These are phyloP conservation scores for Escovopsis weberi DNA, from an alignment of 2,329 filamentous ascomycete genomes.

Conservation along the genomic window DNA sequence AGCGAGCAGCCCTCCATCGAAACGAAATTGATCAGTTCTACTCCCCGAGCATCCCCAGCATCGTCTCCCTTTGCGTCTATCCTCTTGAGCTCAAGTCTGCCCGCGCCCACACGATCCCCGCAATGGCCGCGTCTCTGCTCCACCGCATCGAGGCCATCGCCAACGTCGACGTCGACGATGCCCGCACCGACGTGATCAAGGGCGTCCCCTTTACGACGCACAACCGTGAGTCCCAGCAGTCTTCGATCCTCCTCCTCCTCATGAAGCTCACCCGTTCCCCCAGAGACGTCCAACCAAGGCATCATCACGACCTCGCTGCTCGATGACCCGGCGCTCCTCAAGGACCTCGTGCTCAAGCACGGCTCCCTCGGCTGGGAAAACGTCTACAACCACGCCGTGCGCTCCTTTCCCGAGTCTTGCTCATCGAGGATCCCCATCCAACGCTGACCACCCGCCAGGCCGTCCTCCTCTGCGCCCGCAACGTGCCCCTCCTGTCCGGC, in stretches of 20 bases:
- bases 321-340: constrained; percentile 4
- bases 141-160: constrained; percentile 7
- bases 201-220: constrained; percentile 9
- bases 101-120: neutral
- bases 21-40: neutral
- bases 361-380: constrained; percentile 9
- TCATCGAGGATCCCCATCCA: neutral
- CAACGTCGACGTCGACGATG: constrained; percentile 10
- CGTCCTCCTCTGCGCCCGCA: constrained; percentile 9
- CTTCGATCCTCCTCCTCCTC: neutral
- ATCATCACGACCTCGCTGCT: constrained; percentile 8
- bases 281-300: constrained; percentile 11
- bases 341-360: constrained; percentile 5
- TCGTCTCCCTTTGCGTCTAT: neutral
- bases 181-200: constrained; percentile 7
- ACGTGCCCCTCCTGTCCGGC: constrained; percentile 9
- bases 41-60: neutral
- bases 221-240: constrained; percentile 7
- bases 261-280: neutral
- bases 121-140: constrained; percentile 3
- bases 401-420: neutral
- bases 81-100: neutral
- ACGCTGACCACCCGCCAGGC: neutral
- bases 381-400: constrained; percentile 8
- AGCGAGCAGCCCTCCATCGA: no score